phyloP scores from a whole-genome alignment of 345 rosid genomes.

The Adansonia digitata region DNA sequence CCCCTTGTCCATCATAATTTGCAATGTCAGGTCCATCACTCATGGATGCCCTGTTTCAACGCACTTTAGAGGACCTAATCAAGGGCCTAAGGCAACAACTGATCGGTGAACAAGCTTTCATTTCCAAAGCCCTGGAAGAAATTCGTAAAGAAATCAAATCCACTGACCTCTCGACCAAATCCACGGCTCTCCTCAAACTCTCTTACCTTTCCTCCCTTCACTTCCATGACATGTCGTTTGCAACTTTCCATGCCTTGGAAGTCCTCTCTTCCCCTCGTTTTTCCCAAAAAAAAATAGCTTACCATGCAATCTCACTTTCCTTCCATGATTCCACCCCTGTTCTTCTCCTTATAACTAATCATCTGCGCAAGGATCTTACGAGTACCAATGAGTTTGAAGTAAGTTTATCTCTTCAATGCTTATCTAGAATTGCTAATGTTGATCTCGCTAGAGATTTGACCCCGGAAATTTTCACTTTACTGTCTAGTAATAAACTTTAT shows the following conservation, averaged over 20 bases:
- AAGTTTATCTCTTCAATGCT: conserved; percentile 75
- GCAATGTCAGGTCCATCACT: conserved; percentile 66
- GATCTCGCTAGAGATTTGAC: conserved; percentile 92
- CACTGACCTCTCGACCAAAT: conserved; percentile 77
- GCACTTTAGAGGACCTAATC: conserved; percentile 80
- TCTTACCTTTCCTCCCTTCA: conserved; percentile 70
- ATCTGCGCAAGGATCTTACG: conserved; percentile 77
- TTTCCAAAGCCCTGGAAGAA: conserved; percentile 72
- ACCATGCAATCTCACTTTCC: conserved; percentile 75
- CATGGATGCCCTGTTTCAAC: conserved; percentile 84
- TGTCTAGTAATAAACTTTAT: conserved; percentile 57
- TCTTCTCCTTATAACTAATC: conserved; percentile 74
- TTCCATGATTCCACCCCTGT: conserved; percentile 80
- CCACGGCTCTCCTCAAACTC: conserved; percentile 82
- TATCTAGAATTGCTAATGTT: conserved; percentile 60
- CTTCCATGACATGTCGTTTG: conserved; percentile 82
- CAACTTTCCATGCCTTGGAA: conserved; percentile 81
- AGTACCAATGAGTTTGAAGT: conserved; percentile 69
- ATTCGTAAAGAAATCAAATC: conserved; percentile 83
- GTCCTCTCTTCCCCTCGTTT: conserved; percentile 75
- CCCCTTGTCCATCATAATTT: background rate
- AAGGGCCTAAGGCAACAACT: conserved; percentile 67
- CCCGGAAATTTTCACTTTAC: conserved; percentile 68
- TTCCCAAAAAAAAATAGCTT: conserved; percentile 66
- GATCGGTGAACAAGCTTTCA: conserved; percentile 49